Conservation (phyloP, 208 protist species). For the Leishmania major region DNA sequence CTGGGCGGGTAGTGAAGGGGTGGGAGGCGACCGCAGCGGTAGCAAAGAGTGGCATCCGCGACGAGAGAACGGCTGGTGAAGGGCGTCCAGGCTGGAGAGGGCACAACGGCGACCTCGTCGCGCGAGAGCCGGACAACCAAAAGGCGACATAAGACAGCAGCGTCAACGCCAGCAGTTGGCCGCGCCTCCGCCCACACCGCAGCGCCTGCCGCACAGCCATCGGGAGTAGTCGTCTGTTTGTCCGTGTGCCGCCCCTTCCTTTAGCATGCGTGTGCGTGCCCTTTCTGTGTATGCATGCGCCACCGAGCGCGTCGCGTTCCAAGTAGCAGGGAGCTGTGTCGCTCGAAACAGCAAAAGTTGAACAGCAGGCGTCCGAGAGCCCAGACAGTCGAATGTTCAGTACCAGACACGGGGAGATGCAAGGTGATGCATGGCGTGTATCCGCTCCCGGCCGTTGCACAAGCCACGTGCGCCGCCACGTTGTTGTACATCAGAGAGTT, state of each 20-base stretch:
- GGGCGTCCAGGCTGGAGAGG: neutral
- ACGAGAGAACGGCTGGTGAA: neutral
- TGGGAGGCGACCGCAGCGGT: neutral
- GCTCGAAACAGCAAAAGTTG: neutral
- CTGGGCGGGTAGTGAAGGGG: neutral
- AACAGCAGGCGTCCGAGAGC: neutral
- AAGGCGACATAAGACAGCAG: neutral
- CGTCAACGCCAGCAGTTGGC: neutral
- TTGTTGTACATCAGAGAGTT: conserved; percentile 3
- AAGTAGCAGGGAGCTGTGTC: neutral
- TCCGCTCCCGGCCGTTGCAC: neutral
- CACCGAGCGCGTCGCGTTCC: neutral
- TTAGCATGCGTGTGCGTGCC: no score
- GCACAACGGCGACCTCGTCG: neutral
- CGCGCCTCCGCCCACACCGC: neutral
- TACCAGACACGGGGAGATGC: neutral
- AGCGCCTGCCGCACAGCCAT: neutral
- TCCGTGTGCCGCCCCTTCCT: neutral
- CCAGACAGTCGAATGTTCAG: neutral
- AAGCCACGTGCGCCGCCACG: neutral
- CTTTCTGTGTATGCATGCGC: neutral
- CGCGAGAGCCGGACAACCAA: neutral
- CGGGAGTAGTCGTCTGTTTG: no score
- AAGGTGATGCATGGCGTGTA: neutral
- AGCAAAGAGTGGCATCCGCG: neutral